Conservation (phyloP, 2,329 filamentous ascomycete genomes). For the Monosporascus sp. region DNA sequence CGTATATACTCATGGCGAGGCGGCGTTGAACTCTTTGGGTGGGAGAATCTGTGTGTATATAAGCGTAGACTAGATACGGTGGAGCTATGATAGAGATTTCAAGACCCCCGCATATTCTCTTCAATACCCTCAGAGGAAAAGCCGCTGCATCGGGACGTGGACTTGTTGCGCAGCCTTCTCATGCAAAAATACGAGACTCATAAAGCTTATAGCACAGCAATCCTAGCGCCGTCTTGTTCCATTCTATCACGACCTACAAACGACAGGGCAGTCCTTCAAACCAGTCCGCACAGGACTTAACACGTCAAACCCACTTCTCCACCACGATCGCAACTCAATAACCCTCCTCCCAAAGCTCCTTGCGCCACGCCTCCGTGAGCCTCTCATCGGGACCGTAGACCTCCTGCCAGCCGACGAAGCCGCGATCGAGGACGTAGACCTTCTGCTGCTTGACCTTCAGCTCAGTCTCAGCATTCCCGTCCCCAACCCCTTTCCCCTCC, state of each 20-base stretch:
- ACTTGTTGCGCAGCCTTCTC: too few relatives aligned
- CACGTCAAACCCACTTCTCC: background rate
- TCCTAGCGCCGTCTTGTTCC: too few relatives aligned
- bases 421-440: conserved; percentile 76
- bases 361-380: conserved; percentile 78
- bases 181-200: too few relatives aligned
- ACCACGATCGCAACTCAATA: conserved; percentile 26
- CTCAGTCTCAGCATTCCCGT: conserved; percentile 16
- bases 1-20: conserved; percentile 52
- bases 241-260: too few relatives aligned
- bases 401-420: conserved; percentile 89
- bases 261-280: too few relatives aligned
- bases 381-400: conserved; percentile 70
- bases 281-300: too few relatives aligned
- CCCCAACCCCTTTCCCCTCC: conserved; percentile 17
- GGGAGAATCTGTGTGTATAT: background rate
- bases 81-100: too few relatives aligned
- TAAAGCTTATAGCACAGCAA: too few relatives aligned
- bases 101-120: too few relatives aligned
- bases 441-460: conserved; percentile 50
- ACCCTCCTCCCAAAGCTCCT: conserved; percentile 74
- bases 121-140: too few relatives aligned
- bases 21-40: conserved; percentile 25
- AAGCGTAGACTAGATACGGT: background rate
- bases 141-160: too few relatives aligned